Evolutionary conservation across 768 basidiomycete species (phyloP).

Genomic region (Lactarius hatsudake): DNA sequence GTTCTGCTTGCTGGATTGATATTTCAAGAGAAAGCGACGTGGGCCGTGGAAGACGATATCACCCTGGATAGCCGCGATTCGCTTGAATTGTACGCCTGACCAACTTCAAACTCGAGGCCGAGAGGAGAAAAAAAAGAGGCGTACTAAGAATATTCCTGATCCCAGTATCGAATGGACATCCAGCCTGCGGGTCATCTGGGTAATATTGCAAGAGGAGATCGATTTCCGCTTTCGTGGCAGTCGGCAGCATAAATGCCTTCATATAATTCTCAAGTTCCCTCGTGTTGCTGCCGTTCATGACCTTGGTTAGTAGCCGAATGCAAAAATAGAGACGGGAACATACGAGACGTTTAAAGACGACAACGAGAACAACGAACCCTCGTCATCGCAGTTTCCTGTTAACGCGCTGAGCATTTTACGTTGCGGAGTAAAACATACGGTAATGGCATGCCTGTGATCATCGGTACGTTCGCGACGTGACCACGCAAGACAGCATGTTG

Average conservation of each 20-base stretch:
- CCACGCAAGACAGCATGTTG: conserved; percentile 25
- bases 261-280: not conserved
- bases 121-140: not conserved
- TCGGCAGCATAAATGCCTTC: conserved; percentile 18
- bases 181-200: conserved; percentile 27
- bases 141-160: not conserved
- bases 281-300: conserved; percentile 4
- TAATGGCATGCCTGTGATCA: conserved; percentile 20
- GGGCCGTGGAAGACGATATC: conserved; percentile 24
- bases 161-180: conserved; percentile 31
- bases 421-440: not conserved
- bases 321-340: not conserved
- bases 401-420: not conserved
- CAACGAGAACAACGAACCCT: conserved; percentile 24
- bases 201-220: conserved; percentile 25
- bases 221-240: not conserved
- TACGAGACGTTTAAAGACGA: conserved; percentile 22
- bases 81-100: conserved; percentile 26
- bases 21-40: conserved; percentile 17
- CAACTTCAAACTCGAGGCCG: not conserved
- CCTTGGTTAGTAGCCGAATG: not conserved
- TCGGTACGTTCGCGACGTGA: conserved; percentile 28
- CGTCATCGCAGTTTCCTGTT: conserved; percentile 25
- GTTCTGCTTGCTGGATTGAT: conserved; percentile 11
- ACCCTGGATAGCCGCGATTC: conserved; percentile 26